Base-by-base conservation (phyloP, 352 stramenopile species). In the Phytophthora uliginosa region DNA sequence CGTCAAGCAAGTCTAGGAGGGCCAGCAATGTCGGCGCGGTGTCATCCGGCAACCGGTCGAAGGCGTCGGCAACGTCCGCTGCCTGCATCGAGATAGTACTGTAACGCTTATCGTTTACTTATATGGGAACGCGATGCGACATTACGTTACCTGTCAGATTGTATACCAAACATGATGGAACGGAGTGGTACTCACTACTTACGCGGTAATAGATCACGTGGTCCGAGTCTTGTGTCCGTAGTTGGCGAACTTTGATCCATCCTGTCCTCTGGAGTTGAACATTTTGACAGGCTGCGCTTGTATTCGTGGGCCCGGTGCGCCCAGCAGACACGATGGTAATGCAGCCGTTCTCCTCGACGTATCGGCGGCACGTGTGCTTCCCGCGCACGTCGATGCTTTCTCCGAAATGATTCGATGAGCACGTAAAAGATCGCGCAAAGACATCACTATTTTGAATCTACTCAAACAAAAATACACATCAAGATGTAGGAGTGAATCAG, bases 301-400 rank as follows among this genome's bases (percentile, higher is more conserved):
- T 9, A 2, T 65, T 26, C 15, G 45, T 31, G 3, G 63, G 57
- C 0, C 40, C 57, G 1, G 69, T 63, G 4, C 63, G 57, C 15
- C 51, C 63, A 20, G 63, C 69, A 55, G 58, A 73, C 8, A 76
- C 69, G n/a, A 76, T 72, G 40, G 51, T 73, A 28, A 73, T 45
- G 36, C 50, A 64, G 7, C 63, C 69, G 18, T 76, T 55, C 18
- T 64, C 24, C 7, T 63, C 63, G 20, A 73, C 57, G 33, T 69
- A 76, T 66, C 55, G 68, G 10, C 69, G 69, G 45, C 63, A 72
- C 2, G 42, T 69, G 31, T 76, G 69, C 24, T 76, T 76, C 33
- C 69, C 63, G 13, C 63, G 63, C 22, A 64, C 17, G n/a, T 59
- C 12, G 22, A 73, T 10, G 22, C 53, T n/a, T 4, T 26, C 17